Evolutionary conservation across 495 filamentous ascomycete genomes (phyloP).

Genomic region (Cetradonia linearis): DNA sequence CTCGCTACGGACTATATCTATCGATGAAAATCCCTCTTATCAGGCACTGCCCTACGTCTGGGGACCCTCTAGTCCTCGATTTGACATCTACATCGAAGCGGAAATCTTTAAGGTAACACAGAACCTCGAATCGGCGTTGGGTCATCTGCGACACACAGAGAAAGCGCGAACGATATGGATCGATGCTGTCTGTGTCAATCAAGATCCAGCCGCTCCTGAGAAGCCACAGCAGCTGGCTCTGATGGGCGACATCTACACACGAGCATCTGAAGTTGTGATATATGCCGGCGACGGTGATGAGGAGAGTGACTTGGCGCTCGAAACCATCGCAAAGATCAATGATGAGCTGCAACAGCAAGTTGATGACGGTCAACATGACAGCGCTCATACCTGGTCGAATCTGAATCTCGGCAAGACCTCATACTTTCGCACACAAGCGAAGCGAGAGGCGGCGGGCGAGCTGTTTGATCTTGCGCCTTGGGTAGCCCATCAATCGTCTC

Average conservation of each 20-base stretch:
- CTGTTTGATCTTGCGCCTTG: not conserved
- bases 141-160: not conserved
- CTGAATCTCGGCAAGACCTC: no score
- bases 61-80: not conserved
- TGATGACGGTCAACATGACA: no score
- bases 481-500: not conserved
- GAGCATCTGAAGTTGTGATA: not conserved
- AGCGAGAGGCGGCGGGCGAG: no score
- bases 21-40: not conserved
- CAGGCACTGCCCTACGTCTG: not conserved
- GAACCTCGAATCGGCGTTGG: not conserved
- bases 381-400: no score
- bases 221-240: constrained; percentile 3
- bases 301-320: not conserved
- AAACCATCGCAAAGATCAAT: not conserved
- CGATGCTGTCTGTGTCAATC: constrained; percentile 14
- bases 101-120: not conserved
- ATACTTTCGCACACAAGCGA: no score
- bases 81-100: not conserved
- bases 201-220: not conserved
- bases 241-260: not conserved
- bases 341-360: not conserved
- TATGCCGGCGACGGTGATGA: not conserved
- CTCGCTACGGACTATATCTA: not conserved
- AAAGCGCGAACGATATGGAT: not conserved